These are phyloP conservation scores for Monosporascus sp. DNA, from an alignment of 2,329 filamentous ascomycete species.

Conservation along the genomic window DNA sequence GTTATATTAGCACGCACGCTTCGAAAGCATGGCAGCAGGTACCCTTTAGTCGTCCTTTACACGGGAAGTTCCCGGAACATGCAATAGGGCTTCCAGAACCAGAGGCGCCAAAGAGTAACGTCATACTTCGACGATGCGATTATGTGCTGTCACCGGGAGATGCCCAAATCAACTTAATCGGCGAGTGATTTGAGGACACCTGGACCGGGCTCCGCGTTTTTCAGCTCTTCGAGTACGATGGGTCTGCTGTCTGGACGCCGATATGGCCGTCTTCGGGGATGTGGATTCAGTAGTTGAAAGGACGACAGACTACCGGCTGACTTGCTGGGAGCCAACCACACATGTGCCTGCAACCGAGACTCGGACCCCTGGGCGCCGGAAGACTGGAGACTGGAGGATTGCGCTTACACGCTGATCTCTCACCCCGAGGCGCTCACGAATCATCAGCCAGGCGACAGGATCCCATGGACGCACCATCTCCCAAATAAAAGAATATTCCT, in stretches of 20 bases:
- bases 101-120: conserved; percentile 34
- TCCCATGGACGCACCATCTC: conserved; percentile 34
- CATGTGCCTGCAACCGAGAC: conserved; percentile 48
- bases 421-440: conserved; percentile 29
- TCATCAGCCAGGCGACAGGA: conserved; percentile 20
- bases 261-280: conserved; percentile 41
- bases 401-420: conserved; percentile 38
- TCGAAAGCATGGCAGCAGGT: conserved; percentile 35
- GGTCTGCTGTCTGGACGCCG: conserved; percentile 47
- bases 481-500: conserved; percentile 49
- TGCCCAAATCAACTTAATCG: conserved; percentile 35
- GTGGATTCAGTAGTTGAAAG: conserved; percentile 39
- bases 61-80: conserved; percentile 35
- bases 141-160: conserved; percentile 32
- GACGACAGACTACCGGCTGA: conserved; percentile 27
- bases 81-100: conserved; percentile 35
- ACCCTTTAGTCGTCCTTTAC: conserved; percentile 45
- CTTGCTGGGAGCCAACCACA: conserved; percentile 43
- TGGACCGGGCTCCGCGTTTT: conserved; percentile 53
- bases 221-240: conserved; percentile 34
- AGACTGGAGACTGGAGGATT: conserved; percentile 43
- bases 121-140: conserved; percentile 33
- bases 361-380: conserved; percentile 42
- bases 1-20: conserved; percentile 45
- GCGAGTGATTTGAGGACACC: conserved; percentile 47